Base-by-base conservation (phyloP, 257 asterid species). In the Solanum tarapatanum region DNA sequence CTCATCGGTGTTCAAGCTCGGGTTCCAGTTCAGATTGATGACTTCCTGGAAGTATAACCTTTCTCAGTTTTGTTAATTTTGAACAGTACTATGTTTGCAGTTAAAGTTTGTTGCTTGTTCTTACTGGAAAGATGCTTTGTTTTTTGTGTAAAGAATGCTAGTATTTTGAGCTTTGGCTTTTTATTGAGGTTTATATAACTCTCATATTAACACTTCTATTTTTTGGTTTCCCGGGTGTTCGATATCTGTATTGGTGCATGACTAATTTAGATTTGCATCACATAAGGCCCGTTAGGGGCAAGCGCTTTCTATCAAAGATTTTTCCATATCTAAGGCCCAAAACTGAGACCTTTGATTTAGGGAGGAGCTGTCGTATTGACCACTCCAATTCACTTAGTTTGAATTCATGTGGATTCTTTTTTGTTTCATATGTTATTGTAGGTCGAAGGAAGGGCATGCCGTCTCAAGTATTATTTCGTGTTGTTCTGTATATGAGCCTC, bases 221-320 rank as follows among this genome's bases (percentile, higher is more conserved):
- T 7, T 58, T 58, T 21, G 26, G 6, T 21, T 58, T 58, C 26
- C 5, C 6, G 0, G 1, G 2, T 7, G 68, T 21, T 23, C 7
- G 1, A 23, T 58, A 58, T 19, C 0, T 1, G 24, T 19, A 58
- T 21, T 21, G 68, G 12, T 7, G 26, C 68, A 0, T 1, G 68
- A 58, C 11, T 58, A 58, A 58, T 58, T 0, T 0, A 0, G 0
- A 58, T 58, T 58, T 1, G 2, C 12, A 0, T 0, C 11, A 8
- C 11, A 7, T 58, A 58, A 0, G 68, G 2, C 9, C 11, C 68
- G 0, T 58, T 58, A 51, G 1, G 11, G 4, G 2, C 0, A 1
- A 21, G 4, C 2, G 1, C 12, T 58, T 21, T 1, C 68, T 1
- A 8, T 21, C 26, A 58, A 58, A 1, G 12, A 21, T 3, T 58